phyloP scores from a whole-genome alignment of 2,329 filamentous ascomycete genomes.

The Arthrobotrys pseudoclavata region DNA sequence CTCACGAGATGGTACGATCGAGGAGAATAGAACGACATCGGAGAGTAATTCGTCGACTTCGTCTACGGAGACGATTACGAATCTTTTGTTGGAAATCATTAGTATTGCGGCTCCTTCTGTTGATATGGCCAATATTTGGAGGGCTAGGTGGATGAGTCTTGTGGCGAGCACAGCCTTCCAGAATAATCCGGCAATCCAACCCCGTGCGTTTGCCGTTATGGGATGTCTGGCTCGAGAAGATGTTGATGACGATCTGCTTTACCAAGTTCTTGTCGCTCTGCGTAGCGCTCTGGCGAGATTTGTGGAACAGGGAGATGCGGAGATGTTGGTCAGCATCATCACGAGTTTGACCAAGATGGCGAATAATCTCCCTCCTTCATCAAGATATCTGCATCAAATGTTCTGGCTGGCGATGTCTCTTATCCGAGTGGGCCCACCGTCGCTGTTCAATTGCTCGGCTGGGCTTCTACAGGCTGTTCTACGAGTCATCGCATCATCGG shows the following conservation, averaged over 20 bases:
- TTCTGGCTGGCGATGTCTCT: constrained; percentile 79
- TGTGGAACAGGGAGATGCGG: constrained; percentile 74
- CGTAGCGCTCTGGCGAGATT: constrained; percentile 76
- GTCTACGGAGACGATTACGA: constrained; percentile 73
- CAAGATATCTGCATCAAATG: constrained; percentile 77
- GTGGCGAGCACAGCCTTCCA: constrained; percentile 80
- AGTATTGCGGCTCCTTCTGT: constrained; percentile 75
- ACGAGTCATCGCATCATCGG: constrained; percentile 74
- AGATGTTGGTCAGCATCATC: constrained; percentile 78
- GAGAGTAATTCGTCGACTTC: constrained; percentile 61
- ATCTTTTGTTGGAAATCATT: constrained; percentile 75
- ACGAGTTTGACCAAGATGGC: constrained; percentile 79
- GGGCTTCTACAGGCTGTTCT: constrained; percentile 76
- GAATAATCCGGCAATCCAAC: constrained; percentile 79
- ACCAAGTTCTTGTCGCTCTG: constrained; percentile 78
- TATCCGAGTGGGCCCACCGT: constrained; percentile 74
- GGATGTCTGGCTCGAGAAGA: constrained; percentile 79
- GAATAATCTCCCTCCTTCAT: constrained; percentile 76
- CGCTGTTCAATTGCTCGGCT: constrained; percentile 76
- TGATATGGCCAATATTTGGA: constrained; percentile 77
- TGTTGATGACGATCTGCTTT: constrained; percentile 78
- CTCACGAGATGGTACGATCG: constrained; percentile 62
- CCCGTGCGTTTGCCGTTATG: constrained; percentile 78
- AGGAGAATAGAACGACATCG: constrained; percentile 60
- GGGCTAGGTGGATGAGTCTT: constrained; percentile 80